Conservation (phyloP, 2,329 filamentous ascomycete species). For the Aspergillus fischeri region DNA sequence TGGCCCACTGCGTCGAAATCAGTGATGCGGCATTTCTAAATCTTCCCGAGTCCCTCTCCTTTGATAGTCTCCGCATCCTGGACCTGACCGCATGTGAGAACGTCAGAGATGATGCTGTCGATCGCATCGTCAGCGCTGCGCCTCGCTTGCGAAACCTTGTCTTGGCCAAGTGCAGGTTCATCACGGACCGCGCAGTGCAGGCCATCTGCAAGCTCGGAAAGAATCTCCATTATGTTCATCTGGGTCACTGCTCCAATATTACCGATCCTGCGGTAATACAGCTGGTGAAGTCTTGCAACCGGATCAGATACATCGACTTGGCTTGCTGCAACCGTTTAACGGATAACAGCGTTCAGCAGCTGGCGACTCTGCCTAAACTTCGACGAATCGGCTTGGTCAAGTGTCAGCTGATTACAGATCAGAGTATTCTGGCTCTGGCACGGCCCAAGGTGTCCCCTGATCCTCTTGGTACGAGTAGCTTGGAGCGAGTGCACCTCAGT, state of each 20-base stretch:
- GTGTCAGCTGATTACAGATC: conserved; percentile 83
- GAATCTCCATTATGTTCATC: conserved; percentile 93
- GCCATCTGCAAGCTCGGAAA: conserved; percentile 88
- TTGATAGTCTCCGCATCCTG: conserved; percentile 86
- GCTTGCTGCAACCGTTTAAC: conserved; percentile 92
- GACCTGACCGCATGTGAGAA: conserved; percentile 86
- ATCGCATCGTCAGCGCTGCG: conserved; percentile 80
- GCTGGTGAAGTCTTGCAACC: conserved; percentile 79
- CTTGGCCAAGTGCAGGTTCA: conserved; percentile 86
- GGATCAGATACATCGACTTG: conserved; percentile 94
- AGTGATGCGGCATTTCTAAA: conserved; percentile 84
- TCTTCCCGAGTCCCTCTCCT: conserved; percentile 64
- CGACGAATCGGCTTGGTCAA: conserved; percentile 95
- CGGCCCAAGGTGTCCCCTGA: conserved; percentile 54
- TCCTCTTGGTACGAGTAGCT: conserved; percentile 60
- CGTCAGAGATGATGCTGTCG: conserved; percentile 80
- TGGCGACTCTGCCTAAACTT: conserved; percentile 85
- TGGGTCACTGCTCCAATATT: conserved; percentile 88
- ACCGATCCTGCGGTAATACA: conserved; percentile 84
- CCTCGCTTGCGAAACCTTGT: conserved; percentile 89
- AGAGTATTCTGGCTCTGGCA: conserved; percentile 80
- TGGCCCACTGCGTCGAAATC: conserved; percentile 80
- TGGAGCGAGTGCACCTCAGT: conserved; percentile 93
- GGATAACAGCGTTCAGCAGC: conserved; percentile 75
- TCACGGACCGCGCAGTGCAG: conserved; percentile 83